These are phyloP conservation scores for Diaporthe ilicicola DNA, from an alignment of 2,329 filamentous ascomycete genomes.

Conservation along the genomic window DNA sequence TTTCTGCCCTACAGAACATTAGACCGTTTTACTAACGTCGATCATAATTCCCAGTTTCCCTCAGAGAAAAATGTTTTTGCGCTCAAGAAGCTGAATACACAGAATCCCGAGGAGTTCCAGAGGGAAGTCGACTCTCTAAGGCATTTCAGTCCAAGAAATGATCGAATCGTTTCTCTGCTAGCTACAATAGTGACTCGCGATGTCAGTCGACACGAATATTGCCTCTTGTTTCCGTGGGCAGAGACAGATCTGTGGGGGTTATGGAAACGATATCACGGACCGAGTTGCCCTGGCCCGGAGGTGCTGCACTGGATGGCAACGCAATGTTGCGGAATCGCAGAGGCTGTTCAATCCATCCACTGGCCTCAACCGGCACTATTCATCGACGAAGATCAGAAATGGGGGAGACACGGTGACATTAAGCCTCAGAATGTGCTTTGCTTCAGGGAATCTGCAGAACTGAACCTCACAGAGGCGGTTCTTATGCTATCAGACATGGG, in stretches of 20 bases:
- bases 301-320: constrained; percentile 27
- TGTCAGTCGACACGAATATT: neutral
- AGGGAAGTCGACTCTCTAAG: too few relatives aligned
- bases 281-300: neutral
- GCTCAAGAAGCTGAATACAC: too few relatives aligned
- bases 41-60: too few relatives aligned
- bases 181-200: constrained; percentile 33
- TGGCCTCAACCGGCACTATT: neutral
- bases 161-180: constrained; percentile 35
- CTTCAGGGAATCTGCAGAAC: neutral
- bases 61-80: too few relatives aligned
- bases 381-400: too few relatives aligned
- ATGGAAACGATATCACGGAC: constrained; percentile 19
- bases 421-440: constrained; percentile 17
- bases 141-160: constrained; percentile 28
- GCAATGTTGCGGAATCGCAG: constrained; percentile 33
- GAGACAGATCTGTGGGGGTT: constrained; percentile 30
- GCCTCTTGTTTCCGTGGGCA: constrained; percentile 36
- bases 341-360: constrained; percentile 31
- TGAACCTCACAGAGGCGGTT: neutral
- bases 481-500: constrained; percentile 12
- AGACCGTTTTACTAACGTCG: too few relatives aligned
- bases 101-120: too few relatives aligned
- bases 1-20: too few relatives aligned
- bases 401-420: constrained; percentile 14